These are phyloP conservation scores for Heracleum sosnowskyi DNA, from an alignment of 129 eudicot genomes.

Conservation along the genomic window DNA sequence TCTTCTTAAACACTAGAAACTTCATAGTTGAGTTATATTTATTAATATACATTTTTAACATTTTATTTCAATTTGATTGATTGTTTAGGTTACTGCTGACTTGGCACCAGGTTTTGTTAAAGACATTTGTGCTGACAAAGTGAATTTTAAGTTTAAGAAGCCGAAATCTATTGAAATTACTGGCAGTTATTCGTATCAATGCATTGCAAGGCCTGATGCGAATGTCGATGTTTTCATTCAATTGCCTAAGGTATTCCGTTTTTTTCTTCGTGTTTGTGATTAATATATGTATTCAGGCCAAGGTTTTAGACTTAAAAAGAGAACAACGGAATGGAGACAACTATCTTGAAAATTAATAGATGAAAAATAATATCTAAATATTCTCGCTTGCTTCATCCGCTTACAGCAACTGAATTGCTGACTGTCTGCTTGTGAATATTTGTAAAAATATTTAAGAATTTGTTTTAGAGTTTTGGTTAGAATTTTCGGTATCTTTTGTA, in stretches of 20 bases:
- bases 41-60: background rate
- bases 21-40: background rate
- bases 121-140: slow-evolving; percentile 89
- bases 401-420: background rate
- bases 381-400: background rate
- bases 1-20: slow-evolving; percentile 24
- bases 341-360: no score
- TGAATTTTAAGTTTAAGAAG: slow-evolving; percentile 69
- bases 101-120: slow-evolving; percentile 69
- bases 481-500: no score
- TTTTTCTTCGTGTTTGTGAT: background rate
- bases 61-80: background rate
- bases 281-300: background rate
- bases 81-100: slow-evolving; percentile 60
- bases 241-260: slow-evolving; percentile 71
- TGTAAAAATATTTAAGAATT: background rate
- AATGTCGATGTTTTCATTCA: slow-evolving; percentile 63
- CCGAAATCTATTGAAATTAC: slow-evolving; percentile 59
- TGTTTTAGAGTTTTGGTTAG: background rate
- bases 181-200: slow-evolving; percentile 67
- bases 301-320: no score
- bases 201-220: slow-evolving; percentile 67
- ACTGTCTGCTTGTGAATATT: background rate
- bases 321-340: no score
- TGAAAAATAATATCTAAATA: no score